Percentiles rank a stretch among this genome's conserved stretches.
Conservation (phyloP, 257 asterid species). For the Solanum tacnaense region DNA sequence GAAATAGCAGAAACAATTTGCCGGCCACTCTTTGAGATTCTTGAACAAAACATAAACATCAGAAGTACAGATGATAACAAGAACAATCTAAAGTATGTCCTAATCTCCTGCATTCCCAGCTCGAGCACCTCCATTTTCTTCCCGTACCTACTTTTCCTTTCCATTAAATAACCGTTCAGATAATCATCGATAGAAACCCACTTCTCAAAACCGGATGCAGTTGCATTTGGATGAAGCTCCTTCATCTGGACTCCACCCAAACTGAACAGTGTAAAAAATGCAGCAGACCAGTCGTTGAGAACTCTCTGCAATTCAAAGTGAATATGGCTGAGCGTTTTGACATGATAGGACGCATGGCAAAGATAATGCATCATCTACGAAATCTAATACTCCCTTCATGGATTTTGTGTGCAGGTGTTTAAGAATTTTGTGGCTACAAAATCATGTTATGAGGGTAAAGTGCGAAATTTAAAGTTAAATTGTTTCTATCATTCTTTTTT, state of each 20-base stretch:
- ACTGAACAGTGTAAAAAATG: slow-evolving; percentile 70
- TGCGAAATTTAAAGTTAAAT: neutral
- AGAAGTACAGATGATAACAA: slow-evolving; percentile 81
- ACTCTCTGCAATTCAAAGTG: slow-evolving; percentile 54
- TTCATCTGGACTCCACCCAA: slow-evolving; percentile 61
- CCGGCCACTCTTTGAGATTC: slow-evolving; percentile 77
- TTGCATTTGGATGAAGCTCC: slow-evolving; percentile 40
- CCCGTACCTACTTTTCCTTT: slow-evolving; percentile 67
- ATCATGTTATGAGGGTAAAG: neutral
- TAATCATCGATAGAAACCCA: slow-evolving; percentile 87
- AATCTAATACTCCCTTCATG: neutral
- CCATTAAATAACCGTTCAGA: slow-evolving; percentile 74
- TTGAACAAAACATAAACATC: slow-evolving; percentile 94
- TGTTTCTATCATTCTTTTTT: neutral
- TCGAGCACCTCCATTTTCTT: slow-evolving; percentile 91
- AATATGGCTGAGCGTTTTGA: neutral
- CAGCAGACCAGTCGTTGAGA: slow-evolving; percentile 88
- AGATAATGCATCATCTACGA: neutral
- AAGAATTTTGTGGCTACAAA: neutral
- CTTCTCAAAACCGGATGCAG: slow-evolving; percentile 43
- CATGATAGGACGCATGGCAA: neutral
- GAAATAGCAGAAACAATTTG: slow-evolving; percentile 72
- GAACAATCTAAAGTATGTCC: slow-evolving; percentile 85
- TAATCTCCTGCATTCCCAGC: slow-evolving; percentile 87
- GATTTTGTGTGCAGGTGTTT: neutral